Evolutionary conservation across 306 rosid genomes (phyloP), one percentile per base, ranked within the genome.

Genomic region (Cercis canadensis): DNA sequence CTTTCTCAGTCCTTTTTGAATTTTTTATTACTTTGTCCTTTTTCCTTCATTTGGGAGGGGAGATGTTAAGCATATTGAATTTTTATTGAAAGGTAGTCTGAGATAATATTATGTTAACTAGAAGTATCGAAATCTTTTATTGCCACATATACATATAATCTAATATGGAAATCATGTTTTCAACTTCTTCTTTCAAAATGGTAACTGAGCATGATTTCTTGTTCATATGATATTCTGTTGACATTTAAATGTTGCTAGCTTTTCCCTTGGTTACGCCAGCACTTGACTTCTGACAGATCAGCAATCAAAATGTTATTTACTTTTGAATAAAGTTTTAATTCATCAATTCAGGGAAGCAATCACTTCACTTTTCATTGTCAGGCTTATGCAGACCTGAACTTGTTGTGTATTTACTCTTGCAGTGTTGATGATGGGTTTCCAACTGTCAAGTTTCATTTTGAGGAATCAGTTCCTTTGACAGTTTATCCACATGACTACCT

Each of bases 381-480:
- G 45, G 47, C 64, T 34, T 57, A 12, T 72, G 69, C 56, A 52
- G 70, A 52, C 61, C 58, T 58, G 44, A 68, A 68, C 67, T 40
- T 70, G 63, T 54, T 34, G 15, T 69, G 15, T 10, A 14, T 77
- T 62, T 41, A 36, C 46, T 58, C 72, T 54, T 83, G 83, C 96
- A 94, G 97, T 5, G 54, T 89, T 16, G 95, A 94, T 57, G 77
- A 78, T 24, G 88, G 76, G 62, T 94, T 94, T 83, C 97, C 99
- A 11, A 19, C 5, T 18, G 81, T 89, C 54, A 86, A 70, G 74
- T 85, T 94, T 60, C 56, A 49, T 64, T 94, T 94, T 56, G 84
- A 73, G 40, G 81, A 84, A 37, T 76, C 88, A 21, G 87, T 84
- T 69, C 16, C 82, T 63, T 57, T 94, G 71, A 70, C 41, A 24